Percentiles rank a stretch among this genome's conserved stretches.
Conservation (phyloP, 73 alveolate species). For the Paramecium primaurelia region DNA sequence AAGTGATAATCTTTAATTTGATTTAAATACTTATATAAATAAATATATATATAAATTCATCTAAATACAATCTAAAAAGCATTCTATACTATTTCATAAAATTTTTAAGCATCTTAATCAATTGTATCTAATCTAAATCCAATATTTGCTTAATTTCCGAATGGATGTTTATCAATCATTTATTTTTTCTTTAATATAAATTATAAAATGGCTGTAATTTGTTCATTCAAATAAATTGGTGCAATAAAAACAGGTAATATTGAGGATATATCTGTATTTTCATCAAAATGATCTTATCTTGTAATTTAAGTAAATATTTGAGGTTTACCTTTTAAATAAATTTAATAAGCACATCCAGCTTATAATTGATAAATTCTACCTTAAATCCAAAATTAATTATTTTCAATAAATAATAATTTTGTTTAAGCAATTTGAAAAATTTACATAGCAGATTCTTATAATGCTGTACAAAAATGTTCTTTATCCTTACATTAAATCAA, state of each 20-base stretch:
- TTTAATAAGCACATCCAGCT: conserved; percentile 15
- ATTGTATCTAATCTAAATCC: conserved; percentile 2
- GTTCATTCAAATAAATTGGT: neutral
- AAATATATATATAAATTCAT: neutral
- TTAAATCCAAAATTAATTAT: neutral
- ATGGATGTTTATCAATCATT: conserved; percentile 31
- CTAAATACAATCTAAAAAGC: conserved; percentile 26
- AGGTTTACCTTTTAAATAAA: conserved; percentile 2
- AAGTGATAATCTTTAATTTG: neutral
- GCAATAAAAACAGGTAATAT: conserved; percentile 14
- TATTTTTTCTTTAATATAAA: neutral
- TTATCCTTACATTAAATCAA: neutral
- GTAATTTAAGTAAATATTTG: neutral
- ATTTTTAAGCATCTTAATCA: conserved; percentile 14
- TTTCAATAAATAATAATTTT: neutral
- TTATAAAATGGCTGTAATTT: conserved; percentile 19
- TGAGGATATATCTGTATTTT: conserved; percentile 21
- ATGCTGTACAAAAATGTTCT: neutral
- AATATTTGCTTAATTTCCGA: conserved; percentile 35
- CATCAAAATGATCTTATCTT: neutral
- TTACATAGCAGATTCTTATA: neutral
- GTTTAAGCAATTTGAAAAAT: conserved; percentile 10
- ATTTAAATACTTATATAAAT: neutral
- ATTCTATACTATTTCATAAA: conserved; percentile 9
- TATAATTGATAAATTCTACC: neutral